Evolutionary conservation across 2,329 filamentous ascomycete species (phyloP).

Genomic region (Nigrospora sphaerica): DNA sequence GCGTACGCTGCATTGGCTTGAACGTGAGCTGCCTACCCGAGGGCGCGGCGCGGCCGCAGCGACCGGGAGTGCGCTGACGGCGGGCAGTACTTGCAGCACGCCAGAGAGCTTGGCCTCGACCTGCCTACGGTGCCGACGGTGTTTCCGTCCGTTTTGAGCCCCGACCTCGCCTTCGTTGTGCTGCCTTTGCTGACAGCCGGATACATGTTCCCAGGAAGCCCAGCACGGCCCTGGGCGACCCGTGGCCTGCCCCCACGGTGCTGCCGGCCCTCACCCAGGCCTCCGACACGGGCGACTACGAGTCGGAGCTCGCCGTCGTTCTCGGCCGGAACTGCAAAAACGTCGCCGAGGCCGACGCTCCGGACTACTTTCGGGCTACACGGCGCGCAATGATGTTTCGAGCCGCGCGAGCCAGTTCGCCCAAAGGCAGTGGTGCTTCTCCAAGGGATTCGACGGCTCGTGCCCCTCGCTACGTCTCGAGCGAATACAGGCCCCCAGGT

Average conservation of each 20-base stretch:
- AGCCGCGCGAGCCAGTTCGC: constrained; percentile 48
- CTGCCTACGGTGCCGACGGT: constrained; percentile 48
- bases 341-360: constrained; percentile 46
- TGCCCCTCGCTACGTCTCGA: too few species aligned
- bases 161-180: too few species aligned
- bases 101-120: constrained; percentile 40
- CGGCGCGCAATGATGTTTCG: constrained; percentile 56
- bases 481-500: too few species aligned
- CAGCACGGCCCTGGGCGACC: constrained; percentile 43
- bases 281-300: constrained; percentile 50
- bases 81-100: constrained; percentile 25
- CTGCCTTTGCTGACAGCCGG: not conserved
- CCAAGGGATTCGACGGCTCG: constrained; percentile 50
- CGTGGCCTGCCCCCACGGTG: constrained; percentile 41
- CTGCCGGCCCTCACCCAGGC: constrained; percentile 46
- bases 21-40: too few species aligned
- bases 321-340: constrained; percentile 44
- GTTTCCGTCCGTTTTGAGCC: constrained; percentile 36
- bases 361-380: constrained; percentile 57
- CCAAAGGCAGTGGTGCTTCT: constrained; percentile 49
- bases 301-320: constrained; percentile 51
- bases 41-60: too few species aligned
- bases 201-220: constrained; percentile 37
- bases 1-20: constrained; percentile 49
- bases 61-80: not conserved